phyloP scores from a whole-genome alignment of 306 rosid species.

The Cicer bijugum region DNA sequence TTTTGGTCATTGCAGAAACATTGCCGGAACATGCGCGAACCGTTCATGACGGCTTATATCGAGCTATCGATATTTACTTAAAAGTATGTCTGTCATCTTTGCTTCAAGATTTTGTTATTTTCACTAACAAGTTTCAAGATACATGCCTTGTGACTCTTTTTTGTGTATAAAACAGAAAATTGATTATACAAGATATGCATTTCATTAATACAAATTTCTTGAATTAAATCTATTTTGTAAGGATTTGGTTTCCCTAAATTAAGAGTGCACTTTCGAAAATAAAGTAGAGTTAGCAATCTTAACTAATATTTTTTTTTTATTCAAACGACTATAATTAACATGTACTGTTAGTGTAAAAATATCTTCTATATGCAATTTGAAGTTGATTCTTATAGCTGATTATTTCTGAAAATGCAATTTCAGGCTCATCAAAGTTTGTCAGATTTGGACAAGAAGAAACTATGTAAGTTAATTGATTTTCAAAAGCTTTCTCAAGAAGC shows the following conservation, averaged over 20 bases:
- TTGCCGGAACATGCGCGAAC: constrained; percentile 92
- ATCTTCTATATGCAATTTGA: background rate
- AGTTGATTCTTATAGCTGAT: constrained; percentile 42
- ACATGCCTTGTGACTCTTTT: constrained; percentile 2
- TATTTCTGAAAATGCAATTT: constrained; percentile 41
- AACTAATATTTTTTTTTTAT: background rate
- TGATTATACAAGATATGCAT: background rate
- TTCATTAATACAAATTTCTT: constrained; percentile 14
- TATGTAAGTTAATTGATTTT: constrained; percentile 86
- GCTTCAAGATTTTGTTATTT: background rate
- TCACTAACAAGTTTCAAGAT: background rate
- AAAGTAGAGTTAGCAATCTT: background rate
- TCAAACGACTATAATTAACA: background rate
- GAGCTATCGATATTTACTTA: constrained; percentile 87
- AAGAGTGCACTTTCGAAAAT: background rate
- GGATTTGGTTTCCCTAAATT: background rate
- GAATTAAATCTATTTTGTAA: background rate
- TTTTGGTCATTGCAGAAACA: constrained; percentile 82
- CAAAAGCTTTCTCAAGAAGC: constrained; percentile 98
- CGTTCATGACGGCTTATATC: constrained; percentile 83
- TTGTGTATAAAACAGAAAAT: background rate
- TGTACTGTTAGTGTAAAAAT: no score
- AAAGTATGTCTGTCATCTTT: constrained; percentile 63
- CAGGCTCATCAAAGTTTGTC: constrained; percentile 94
- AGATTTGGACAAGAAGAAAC: constrained; percentile 81